Conservation (phyloP, 2,329 filamentous ascomycete genomes). For the Fusarium anthophilum region DNA sequence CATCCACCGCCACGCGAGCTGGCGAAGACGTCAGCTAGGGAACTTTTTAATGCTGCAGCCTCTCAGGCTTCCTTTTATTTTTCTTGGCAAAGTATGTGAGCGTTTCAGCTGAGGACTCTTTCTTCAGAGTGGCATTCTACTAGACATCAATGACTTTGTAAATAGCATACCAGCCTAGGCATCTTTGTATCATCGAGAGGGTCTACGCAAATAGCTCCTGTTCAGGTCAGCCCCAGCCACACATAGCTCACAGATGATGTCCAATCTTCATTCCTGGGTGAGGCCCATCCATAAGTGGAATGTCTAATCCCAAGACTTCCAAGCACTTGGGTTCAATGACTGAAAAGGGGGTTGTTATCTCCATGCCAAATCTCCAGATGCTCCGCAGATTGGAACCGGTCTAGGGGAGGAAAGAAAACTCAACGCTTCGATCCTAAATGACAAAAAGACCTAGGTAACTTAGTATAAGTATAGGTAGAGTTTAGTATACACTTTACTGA, state of each 20-base stretch:
- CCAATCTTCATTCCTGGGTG: slow-evolving; percentile 5
- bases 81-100: slow-evolving; percentile 20
- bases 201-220: neutral
- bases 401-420: no score
- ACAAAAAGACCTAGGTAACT: no score
- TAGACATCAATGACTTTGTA: neutral
- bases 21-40: slow-evolving; percentile 38
- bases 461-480: no score
- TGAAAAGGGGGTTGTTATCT: slow-evolving; percentile 38
- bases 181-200: slow-evolving; percentile 2
- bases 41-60: slow-evolving; percentile 40
- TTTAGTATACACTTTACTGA: no score
- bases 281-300: neutral
- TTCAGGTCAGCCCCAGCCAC: slow-evolving; percentile 28
- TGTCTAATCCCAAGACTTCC: neutral
- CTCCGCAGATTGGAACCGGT: slow-evolving; percentile 35
- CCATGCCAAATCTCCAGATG: slow-evolving; percentile 37
- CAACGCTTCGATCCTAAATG: no score
- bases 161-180: slow-evolving; percentile 16
- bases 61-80: slow-evolving; percentile 39
- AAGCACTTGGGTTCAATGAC: neutral
- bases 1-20: slow-evolving; percentile 34
- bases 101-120: neutral
- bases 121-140: neutral
- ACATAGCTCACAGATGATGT: neutral